Evolutionary conservation across 2,329 filamentous ascomycete species (phyloP).

Genomic region (Dactylella cylindrospora): DNA sequence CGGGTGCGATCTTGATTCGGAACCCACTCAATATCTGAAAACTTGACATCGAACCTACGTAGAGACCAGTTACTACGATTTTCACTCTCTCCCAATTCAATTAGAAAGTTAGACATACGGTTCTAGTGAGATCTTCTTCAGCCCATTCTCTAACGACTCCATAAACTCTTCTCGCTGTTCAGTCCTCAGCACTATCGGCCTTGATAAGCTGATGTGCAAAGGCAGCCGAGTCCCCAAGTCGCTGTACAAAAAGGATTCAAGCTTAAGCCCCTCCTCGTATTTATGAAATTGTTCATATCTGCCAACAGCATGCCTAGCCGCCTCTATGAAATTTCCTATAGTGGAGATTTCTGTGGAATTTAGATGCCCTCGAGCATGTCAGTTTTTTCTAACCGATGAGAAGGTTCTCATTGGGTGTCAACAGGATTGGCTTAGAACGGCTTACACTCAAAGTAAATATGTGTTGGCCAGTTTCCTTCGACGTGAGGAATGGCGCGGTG

Average conservation of each 20-base stretch:
- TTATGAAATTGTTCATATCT: constrained; percentile 19
- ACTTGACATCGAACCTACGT: constrained; percentile 58
- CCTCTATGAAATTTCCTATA: constrained; percentile 7
- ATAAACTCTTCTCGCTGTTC: constrained; percentile 71
- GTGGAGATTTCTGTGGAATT: constrained; percentile 53
- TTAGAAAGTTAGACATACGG: constrained; percentile 55
- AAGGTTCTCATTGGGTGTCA: not conserved
- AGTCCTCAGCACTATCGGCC: constrained; percentile 73
- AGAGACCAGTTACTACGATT: constrained; percentile 53
- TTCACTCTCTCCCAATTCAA: constrained; percentile 55
- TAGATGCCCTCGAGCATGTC: constrained; percentile 59
- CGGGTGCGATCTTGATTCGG: constrained; percentile 68
- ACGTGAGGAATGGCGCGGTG: constrained; percentile 80
- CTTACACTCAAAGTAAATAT: constrained; percentile 91
- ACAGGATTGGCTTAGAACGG: constrained; percentile 41
- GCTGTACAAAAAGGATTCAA: constrained; percentile 72
- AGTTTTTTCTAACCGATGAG: constrained; percentile 17
- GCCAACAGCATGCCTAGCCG: constrained; percentile 8
- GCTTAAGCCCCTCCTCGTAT: constrained; percentile 50
- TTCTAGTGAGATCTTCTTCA: constrained; percentile 52
- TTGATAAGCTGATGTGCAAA: constrained; percentile 86
- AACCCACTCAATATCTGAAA: constrained; percentile 63
- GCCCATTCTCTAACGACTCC: constrained; percentile 57
- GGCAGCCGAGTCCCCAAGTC: constrained; percentile 76
- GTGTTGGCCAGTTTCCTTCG: constrained; percentile 86